phyloP scores from a whole-genome alignment of 129 eudicot genomes.

The Chrysanthemum seticuspe region DNA sequence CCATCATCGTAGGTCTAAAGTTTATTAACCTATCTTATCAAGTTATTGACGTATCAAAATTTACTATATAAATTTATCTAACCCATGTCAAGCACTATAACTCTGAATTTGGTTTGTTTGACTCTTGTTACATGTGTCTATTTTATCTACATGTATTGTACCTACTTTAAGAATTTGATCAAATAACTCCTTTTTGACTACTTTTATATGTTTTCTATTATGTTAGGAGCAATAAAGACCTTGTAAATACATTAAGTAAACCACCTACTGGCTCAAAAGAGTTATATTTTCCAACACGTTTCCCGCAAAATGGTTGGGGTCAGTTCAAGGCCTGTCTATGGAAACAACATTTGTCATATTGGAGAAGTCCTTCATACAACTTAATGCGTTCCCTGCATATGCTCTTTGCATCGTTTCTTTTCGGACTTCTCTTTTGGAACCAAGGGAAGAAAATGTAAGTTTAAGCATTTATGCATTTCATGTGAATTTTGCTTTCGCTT shows the following conservation, averaged over 20 bases:
- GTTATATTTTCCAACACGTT: conserved; percentile 33
- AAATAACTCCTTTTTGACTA: not conserved
- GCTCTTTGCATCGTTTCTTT: conserved; percentile 28
- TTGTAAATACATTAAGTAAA: conserved; percentile 25
- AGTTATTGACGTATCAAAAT: too few species aligned
- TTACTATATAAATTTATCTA: too few species aligned
- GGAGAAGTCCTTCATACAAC: conserved; percentile 51
- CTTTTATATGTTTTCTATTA: not conserved
- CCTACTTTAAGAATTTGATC: too few species aligned
- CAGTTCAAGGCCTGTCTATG: conserved; percentile 40
- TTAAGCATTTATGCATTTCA: too few species aligned
- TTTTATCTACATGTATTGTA: too few species aligned
- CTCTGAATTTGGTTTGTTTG: not conserved
- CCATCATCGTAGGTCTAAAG: not conserved
- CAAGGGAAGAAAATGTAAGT: conserved; percentile 44
- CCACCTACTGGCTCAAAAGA: conserved; percentile 39
- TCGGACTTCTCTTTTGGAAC: conserved; percentile 42
- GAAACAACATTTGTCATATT: conserved; percentile 44
- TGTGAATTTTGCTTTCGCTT: too few species aligned
- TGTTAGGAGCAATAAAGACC: conserved; percentile 34
- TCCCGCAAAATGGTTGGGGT: conserved; percentile 38
- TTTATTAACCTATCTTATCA: too few species aligned
- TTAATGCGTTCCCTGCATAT: conserved; percentile 33
- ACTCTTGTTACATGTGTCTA: not conserved
- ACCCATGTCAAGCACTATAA: too few species aligned